Base-by-base conservation (phyloP, 495 filamentous ascomycete genomes). In the Lineolata rhizophorae region DNA sequence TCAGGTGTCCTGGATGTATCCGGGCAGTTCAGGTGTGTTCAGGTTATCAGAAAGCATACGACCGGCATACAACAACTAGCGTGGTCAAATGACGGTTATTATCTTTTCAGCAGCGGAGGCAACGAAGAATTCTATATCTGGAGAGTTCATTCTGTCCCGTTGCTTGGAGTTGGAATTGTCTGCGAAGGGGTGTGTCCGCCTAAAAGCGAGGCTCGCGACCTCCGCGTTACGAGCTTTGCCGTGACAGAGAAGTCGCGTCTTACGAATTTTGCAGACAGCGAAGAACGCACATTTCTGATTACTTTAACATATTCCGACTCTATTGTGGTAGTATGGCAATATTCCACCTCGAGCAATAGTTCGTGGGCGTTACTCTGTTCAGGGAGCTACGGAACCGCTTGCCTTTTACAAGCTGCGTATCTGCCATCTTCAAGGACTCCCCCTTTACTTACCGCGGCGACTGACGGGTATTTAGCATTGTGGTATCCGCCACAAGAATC, bases 61-160 rank as follows among this genome's bases (percentile, higher is more conserved):
- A 73, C 81, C 0, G 85, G 84, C 0, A 66, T 94, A 14, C 84
- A 94, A 45, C 63, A 76, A 31, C 62, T 93, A 5, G 64, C 58
- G 36, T 95, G 78, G 77, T 70, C 72, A 8, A 45, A 40, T 2
- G 40, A 48, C 28, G 68, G 72, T 2, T 45, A 57, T 5, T 77
- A 68, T 44, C 60, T 99, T 6, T 74, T 95, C 45, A 87, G 76
- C 34, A 79, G 76, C 39, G 81, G 69, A 9, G 87, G 79, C 0
- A 72, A 66, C 35, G 85, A 92, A 42, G 90, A 95, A 44, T 73
- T 95, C 37, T 85, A 67, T 35, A 64, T 85, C 17, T 97, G 85
- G 84, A 59, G 65, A 20, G 45, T 92, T 8, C 50, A 55, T 1
- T 42, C 34, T 1, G 47, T 83, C 8, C 61, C 64, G 27, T 39